Conservation (phyloP, 352 stramenopile genomes). For the Phytophthora podocarpi region DNA sequence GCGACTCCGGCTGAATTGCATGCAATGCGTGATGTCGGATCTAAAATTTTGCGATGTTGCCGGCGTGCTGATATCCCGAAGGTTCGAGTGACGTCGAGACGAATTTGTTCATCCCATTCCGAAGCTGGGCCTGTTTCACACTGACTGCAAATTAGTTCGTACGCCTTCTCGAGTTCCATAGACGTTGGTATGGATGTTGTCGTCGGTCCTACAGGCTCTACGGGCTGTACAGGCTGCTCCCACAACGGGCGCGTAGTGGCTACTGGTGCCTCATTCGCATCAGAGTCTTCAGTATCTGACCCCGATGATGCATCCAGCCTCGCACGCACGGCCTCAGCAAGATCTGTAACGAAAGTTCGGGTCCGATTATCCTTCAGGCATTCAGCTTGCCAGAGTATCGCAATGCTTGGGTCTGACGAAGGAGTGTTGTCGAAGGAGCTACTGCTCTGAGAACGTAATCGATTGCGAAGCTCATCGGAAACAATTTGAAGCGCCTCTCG, state of each 20-base stretch:
- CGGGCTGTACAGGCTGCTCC: slow-evolving; percentile 11
- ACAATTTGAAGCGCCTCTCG: slow-evolving; percentile 41
- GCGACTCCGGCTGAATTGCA: slow-evolving; percentile 16
- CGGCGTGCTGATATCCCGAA: slow-evolving; percentile 69
- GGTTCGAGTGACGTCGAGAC: slow-evolving; percentile 65
- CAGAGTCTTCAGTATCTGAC: slow-evolving; percentile 51
- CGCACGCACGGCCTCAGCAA: slow-evolving; percentile 56
- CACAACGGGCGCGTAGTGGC: slow-evolving; percentile 14
- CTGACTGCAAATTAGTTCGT: slow-evolving; percentile 53
- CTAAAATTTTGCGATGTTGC: slow-evolving; percentile 30
- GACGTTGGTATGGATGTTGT: slow-evolving; percentile 9
- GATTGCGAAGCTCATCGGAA: slow-evolving; percentile 35
- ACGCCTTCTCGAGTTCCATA: slow-evolving; percentile 36
- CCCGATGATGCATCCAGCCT: slow-evolving; percentile 47
- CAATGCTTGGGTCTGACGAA: slow-evolving; percentile 24
- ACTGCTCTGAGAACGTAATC: slow-evolving; percentile 26
- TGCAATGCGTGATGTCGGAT: slow-evolving; percentile 10
- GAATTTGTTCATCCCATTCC: slow-evolving; percentile 71
- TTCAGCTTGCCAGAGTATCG: slow-evolving; percentile 47
- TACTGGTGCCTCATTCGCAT: slow-evolving; percentile 35
- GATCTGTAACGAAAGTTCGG: slow-evolving; percentile 49
- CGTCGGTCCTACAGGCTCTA: neutral
- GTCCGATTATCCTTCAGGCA: slow-evolving; percentile 59
- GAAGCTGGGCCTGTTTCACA: slow-evolving; percentile 35
- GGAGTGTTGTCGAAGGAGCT: neutral